These are phyloP conservation scores for Leccinum uliginosum DNA, from an alignment of 768 basidiomycete genomes.

Conservation along the genomic window DNA sequence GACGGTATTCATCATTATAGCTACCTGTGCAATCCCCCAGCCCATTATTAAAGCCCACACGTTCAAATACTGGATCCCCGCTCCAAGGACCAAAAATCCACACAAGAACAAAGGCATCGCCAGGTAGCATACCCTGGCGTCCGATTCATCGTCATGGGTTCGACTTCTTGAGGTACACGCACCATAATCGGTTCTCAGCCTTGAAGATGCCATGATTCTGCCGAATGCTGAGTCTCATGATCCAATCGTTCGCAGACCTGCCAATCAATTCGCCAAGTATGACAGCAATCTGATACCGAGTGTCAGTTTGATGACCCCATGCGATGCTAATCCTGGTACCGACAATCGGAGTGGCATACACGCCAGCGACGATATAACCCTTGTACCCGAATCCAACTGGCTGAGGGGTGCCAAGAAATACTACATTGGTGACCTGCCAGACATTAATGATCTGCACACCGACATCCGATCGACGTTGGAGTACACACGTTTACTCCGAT, in stretches of 20 bases:
- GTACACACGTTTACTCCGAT: conserved; percentile 41
- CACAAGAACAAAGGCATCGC: conserved; percentile 38
- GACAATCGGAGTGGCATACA: conserved; percentile 43
- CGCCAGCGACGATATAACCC: conserved; percentile 38
- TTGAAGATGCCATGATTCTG: conserved; percentile 49
- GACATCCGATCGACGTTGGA: background rate
- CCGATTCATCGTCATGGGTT: background rate
- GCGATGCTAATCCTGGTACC: background rate
- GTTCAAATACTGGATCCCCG: conserved; percentile 31
- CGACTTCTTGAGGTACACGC: background rate
- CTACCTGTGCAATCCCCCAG: conserved; percentile 39
- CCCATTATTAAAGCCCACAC: conserved; percentile 36
- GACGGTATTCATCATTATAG: conserved; percentile 38
- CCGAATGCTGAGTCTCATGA: conserved; percentile 40
- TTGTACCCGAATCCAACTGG: conserved; percentile 46
- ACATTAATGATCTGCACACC: too few relatives aligned
- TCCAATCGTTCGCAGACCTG: conserved; percentile 47
- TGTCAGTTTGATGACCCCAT: background rate
- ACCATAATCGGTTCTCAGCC: conserved; percentile 46
- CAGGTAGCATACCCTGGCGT: conserved; percentile 33
- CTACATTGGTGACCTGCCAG: conserved; percentile 46
- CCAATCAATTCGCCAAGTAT: conserved; percentile 50
- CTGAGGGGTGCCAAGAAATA: conserved; percentile 45
- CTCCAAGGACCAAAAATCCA: conserved; percentile 40
- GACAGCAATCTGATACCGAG: conserved; percentile 38